phyloP scores from a whole-genome alignment of 371 early-diverging fungal species.

The Blyttiomyces sp. region DNA sequence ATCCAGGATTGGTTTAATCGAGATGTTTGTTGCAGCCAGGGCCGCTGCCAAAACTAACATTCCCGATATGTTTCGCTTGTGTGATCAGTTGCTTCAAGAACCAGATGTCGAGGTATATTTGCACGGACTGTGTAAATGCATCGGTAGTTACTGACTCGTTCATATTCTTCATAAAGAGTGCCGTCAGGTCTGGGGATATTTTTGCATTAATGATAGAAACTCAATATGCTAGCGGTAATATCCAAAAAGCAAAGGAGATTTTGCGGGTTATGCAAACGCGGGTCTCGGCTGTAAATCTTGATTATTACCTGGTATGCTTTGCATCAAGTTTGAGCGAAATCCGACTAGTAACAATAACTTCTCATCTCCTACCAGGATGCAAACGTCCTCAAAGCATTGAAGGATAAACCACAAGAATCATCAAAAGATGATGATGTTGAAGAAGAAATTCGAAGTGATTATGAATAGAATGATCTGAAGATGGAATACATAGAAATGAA shows the following conservation, averaged over 20 bases:
- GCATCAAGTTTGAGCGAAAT: background rate
- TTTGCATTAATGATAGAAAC: conserved; percentile 49
- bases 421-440: conserved; percentile 18
- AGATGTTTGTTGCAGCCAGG: conserved; percentile 38
- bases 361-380: conserved; percentile 14
- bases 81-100: conserved; percentile 38
- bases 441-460: conserved; percentile 16
- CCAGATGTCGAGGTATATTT: conserved; percentile 40
- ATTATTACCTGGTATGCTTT: conserved; percentile 38
- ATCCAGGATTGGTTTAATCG: conserved; percentile 23
- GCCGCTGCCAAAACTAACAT: conserved; percentile 17
- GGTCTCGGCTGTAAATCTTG: conserved; percentile 23
- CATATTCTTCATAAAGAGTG: conserved; percentile 5
- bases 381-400: conserved; percentile 22
- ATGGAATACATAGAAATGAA: too few relatives aligned
- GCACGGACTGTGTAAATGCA: background rate
- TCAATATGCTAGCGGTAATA: conserved; percentile 30
- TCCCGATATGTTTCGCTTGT: conserved; percentile 29
- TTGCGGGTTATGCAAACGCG: conserved; percentile 23
- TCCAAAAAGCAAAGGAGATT: conserved; percentile 27
- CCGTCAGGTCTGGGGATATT: conserved; percentile 49
- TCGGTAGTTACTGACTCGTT: background rate
- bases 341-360: background rate
- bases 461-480: too few relatives aligned
- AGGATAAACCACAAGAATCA: background rate